Evolutionary conservation across 768 basidiomycete species (phyloP).

Genomic region (Calocybe indica): DNA sequence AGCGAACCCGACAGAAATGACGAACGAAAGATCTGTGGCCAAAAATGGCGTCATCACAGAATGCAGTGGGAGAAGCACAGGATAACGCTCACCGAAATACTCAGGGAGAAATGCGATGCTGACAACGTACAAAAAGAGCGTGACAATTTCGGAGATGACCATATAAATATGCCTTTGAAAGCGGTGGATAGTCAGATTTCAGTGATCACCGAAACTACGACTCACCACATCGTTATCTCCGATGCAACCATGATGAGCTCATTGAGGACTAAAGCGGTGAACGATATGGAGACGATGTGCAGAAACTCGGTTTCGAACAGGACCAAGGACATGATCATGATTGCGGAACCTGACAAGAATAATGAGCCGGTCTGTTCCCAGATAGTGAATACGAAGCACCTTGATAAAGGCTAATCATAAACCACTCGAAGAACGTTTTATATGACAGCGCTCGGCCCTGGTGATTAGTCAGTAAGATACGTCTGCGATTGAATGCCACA

Average conservation of each 20-base stretch:
- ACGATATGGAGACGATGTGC: conserved; percentile 98
- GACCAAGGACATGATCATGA: conserved; percentile 96
- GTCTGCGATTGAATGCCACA: conserved; percentile 10
- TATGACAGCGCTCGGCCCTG: conserved; percentile 92
- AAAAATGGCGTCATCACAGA: background rate
- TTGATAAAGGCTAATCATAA: conserved; percentile 97
- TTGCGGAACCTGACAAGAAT: conserved; percentile 69
- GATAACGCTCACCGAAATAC: conserved; percentile 76
- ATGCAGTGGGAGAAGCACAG: conserved; percentile 5
- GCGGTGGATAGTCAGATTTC: background rate
- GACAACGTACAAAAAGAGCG: conserved; percentile 80
- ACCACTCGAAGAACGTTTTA: conserved; percentile 98
- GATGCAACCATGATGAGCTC: conserved; percentile 99
- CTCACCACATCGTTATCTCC: conserved; percentile 94
- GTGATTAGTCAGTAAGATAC: too few species aligned
- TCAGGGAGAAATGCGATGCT: conserved; percentile 93
- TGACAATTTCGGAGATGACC: conserved; percentile 87
- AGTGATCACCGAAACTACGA: background rate
- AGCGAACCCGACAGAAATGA: conserved; percentile 78
- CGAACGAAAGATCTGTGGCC: conserved; percentile 79
- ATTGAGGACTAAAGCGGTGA: conserved; percentile 91
- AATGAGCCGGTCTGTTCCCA: background rate
- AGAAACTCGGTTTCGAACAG: conserved; percentile 97
- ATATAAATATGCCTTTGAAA: conserved; percentile 83
- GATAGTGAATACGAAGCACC: conserved; percentile 35